Conservation (phyloP, 495 filamentous ascomycete genomes). For the Filosporella fistucella region DNA sequence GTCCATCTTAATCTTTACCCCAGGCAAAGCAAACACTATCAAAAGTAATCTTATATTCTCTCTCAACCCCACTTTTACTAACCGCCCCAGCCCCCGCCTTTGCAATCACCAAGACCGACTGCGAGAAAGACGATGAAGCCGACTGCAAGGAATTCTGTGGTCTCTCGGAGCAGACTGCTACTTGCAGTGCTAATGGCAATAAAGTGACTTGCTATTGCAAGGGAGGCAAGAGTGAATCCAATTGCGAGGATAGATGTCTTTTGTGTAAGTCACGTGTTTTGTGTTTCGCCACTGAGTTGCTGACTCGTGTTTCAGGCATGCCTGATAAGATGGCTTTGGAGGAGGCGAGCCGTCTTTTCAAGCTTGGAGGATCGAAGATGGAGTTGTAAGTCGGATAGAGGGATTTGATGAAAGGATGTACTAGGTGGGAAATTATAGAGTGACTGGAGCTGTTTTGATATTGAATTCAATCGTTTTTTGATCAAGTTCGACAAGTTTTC, state of each 20-base stretch:
- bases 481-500: too few species aligned
- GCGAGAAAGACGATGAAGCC: conserved; percentile 7
- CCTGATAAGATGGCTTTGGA: conserved; percentile 8
- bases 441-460: too few species aligned
- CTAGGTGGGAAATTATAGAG: too few species aligned
- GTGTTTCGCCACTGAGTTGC: not conserved
- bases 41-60: not conserved
- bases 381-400: too few species aligned
- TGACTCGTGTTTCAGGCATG: not conserved
- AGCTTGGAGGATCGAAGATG: conserved; percentile 7
- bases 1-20: not conserved
- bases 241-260: conserved; percentile 14
- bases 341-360: conserved; percentile 12
- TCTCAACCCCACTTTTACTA: not conserved
- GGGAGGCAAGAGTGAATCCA: conserved; percentile 11
- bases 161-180: conserved; percentile 2
- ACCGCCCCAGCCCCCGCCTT: conserved; percentile 2
- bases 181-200: conserved; percentile 7
- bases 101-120: not conserved
- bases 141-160: conserved; percentile 13
- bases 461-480: too few species aligned
- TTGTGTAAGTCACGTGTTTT: conserved; percentile 12
- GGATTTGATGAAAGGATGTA: too few species aligned
- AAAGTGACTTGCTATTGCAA: conserved; percentile 14
- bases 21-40: not conserved